Evolutionary conservation across 1,284 basidiomycete genomes (phyloP).

Genomic region (Pseudozyma tsukubaensis): DNA sequence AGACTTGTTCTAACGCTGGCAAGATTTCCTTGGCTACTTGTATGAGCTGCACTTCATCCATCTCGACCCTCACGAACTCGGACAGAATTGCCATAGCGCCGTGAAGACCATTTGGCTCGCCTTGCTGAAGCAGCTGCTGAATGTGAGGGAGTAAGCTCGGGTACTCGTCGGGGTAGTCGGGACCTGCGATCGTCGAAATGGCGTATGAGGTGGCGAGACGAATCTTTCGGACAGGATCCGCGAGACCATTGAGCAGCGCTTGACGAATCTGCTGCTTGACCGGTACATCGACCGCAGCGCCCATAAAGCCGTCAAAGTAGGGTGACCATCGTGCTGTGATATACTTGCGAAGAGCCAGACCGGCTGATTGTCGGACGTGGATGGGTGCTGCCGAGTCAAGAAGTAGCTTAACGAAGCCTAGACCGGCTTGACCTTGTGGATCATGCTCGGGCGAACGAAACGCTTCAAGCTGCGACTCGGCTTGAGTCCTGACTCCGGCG

Average conservation of each 20-base stretch:
- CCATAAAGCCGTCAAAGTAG: constrained; percentile 56
- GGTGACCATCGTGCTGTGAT: constrained; percentile 63
- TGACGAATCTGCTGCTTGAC: constrained; percentile 56
- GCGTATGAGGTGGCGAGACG: constrained; percentile 58
- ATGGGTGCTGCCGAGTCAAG: constrained; percentile 24
- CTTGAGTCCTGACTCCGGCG: constrained; percentile 28
- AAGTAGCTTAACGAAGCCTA: constrained; percentile 45
- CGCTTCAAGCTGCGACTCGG: constrained; percentile 46
- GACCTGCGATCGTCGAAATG: constrained; percentile 56
- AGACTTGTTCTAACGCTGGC: constrained; percentile 56
- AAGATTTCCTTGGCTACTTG: constrained; percentile 59
- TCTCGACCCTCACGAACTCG: constrained; percentile 63
- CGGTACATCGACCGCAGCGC: constrained; percentile 40
- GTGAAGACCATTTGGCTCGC: constrained; percentile 44
- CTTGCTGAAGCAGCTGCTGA: constrained; percentile 45
- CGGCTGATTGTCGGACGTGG: constrained; percentile 60
- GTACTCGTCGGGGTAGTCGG: constrained; percentile 66
- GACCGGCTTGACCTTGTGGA: constrained; percentile 28
- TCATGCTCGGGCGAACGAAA: constrained; percentile 40
- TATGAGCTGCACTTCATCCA: constrained; percentile 66
- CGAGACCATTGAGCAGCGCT: constrained; percentile 51
- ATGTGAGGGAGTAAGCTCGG: constrained; percentile 59
- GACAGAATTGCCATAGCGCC: constrained; percentile 63
- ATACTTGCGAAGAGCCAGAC: constrained; percentile 58
- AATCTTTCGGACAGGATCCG: constrained; percentile 54